These are phyloP conservation scores for Dendrocalamus latiflorus DNA, from an alignment of 202 grass and related monocot species.

Conservation along the genomic window DNA sequence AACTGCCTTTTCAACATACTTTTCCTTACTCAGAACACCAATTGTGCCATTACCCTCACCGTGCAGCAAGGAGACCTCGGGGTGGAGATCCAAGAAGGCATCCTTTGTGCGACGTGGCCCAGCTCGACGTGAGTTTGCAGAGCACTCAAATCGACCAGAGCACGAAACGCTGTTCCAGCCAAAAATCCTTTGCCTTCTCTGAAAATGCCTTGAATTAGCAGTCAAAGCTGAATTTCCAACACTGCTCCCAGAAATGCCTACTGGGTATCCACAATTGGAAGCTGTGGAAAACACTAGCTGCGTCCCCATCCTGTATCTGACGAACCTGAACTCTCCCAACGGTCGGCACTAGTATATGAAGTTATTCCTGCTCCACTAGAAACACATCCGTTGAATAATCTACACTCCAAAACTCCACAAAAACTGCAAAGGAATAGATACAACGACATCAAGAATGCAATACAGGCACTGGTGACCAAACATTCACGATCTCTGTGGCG, in stretches of 20 bases:
- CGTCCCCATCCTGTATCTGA: neutral
- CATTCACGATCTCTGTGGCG: no score
- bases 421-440: neutral
- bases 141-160: neutral
- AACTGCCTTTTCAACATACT: neutral
- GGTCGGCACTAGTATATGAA: neutral
- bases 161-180: neutral
- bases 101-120: constrained; percentile 16
- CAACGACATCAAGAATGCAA: neutral
- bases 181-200: neutral
- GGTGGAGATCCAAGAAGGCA: constrained; percentile 47
- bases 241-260: neutral
- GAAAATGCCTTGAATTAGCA: neutral
- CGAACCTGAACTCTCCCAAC: neutral
- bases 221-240: neutral
- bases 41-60: constrained; percentile 22
- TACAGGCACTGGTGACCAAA: neutral
- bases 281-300: neutral
- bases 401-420: neutral
- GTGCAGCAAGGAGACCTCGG: constrained; percentile 46
- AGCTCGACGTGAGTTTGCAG: neutral
- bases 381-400: neutral
- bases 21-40: constrained; percentile 18
- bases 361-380: neutral
- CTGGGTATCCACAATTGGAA: neutral